Conservation (phyloP, 257 asterid species). For the Paraleonurus japonicus region DNA sequence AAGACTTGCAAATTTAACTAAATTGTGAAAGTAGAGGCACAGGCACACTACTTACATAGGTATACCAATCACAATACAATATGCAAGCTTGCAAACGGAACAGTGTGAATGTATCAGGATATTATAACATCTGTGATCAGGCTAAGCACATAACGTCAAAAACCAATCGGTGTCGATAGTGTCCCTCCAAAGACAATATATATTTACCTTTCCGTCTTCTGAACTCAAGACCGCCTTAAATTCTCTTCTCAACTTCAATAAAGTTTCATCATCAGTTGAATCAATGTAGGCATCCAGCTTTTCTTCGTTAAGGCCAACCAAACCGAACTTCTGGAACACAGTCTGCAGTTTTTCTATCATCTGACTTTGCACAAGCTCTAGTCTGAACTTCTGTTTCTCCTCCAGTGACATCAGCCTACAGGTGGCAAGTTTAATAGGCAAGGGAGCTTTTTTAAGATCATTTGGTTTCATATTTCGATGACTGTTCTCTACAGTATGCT, state of each 20-base stretch:
- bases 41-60: background rate
- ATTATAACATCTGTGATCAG: background rate
- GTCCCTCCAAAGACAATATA: background rate
- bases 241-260: slow-evolving; percentile 48
- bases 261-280: slow-evolving; percentile 38
- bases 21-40: background rate
- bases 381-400: slow-evolving; percentile 41
- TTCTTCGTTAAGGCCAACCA: slow-evolving; percentile 23
- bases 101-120: background rate
- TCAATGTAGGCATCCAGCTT: slow-evolving; percentile 31
- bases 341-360: slow-evolving; percentile 33
- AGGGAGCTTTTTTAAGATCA: slow-evolving; percentile 24
- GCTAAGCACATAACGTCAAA: background rate
- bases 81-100: slow-evolving; percentile 1
- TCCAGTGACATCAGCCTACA: slow-evolving; percentile 36
- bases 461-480: slow-evolving; percentile 9
- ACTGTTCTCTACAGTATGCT: slow-evolving; percentile 20
- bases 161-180: background rate
- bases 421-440: slow-evolving; percentile 21
- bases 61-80: background rate
- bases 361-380: slow-evolving; percentile 39
- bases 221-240: slow-evolving; percentile 29
- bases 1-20: background rate
- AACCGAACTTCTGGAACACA: slow-evolving; percentile 25
- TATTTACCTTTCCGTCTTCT: slow-evolving; percentile 38